Percentiles rank a stretch among this genome's conserved stretches.
phyloP scores from a whole-genome alignment of 2,329 filamentous ascomycete genomes.

The Aspergillus sp. region DNA sequence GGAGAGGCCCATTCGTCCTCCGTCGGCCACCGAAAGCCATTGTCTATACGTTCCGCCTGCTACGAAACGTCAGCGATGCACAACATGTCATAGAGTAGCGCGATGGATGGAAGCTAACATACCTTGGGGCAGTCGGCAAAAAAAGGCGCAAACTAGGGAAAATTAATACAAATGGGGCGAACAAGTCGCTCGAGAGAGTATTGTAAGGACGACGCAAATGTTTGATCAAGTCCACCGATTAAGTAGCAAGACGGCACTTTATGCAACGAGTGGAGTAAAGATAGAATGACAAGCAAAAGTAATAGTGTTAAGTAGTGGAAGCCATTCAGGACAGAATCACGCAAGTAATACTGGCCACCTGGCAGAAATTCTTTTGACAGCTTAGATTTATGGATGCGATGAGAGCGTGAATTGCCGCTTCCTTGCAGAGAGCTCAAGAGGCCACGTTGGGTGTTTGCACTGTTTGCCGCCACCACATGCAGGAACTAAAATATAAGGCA shows the following conservation, averaged over 20 bases:
- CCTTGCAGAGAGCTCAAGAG: constrained; percentile 25
- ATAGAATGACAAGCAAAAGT: not conserved
- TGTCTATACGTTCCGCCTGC: constrained; percentile 26
- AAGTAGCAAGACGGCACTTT: not conserved
- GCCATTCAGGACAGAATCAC: constrained; percentile 29
- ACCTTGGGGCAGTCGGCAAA: constrained; percentile 12
- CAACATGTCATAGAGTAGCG: not conserved
- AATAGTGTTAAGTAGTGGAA: constrained; percentile 16
- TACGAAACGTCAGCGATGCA: constrained; percentile 9
- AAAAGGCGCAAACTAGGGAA: not conserved
- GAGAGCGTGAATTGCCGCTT: constrained; percentile 8
- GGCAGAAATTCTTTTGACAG: constrained; percentile 26
- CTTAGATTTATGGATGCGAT: constrained; percentile 9
- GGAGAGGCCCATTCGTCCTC: constrained; percentile 21
- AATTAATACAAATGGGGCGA: not conserved
- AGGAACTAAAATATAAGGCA: not conserved
- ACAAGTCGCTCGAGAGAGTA: not conserved
- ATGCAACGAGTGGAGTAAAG: not conserved
- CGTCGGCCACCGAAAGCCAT: constrained; percentile 34
- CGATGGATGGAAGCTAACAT: not conserved
- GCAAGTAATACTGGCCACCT: constrained; percentile 32
- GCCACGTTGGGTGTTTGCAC: constrained; percentile 28
- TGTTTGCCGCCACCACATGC: constrained; percentile 8
- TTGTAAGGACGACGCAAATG: not conserved
- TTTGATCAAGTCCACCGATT: not conserved